Base-by-base conservation (phyloP, 805 yeast species). In the Yarrowia sp. region DNA sequence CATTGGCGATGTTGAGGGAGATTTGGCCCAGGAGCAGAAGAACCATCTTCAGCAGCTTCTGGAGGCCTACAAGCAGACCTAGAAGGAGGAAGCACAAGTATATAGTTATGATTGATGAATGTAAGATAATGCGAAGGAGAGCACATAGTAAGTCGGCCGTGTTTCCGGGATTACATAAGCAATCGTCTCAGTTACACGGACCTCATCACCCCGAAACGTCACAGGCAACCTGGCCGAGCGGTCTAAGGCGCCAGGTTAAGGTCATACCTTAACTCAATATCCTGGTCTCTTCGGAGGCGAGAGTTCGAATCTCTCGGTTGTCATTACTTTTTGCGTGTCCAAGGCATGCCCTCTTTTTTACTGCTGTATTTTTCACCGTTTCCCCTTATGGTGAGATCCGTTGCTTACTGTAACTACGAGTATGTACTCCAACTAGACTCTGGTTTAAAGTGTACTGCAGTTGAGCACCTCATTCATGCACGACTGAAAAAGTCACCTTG, bases 1-100 rank as follows among this genome's bases (percentile, higher is more conserved):
- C 40, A 77, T 89, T 44, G 72, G 76, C 61, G 82, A 83, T 70
- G 75, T 81, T 65, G 76, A 81, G 66, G 84, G 84, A 0, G 73
- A 69, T 44, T 73, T 82, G 17, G 86, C 85, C 0, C 77, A 73
- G 10, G 78, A 77, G 42, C 82, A 83, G 66, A 76, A 78, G 40
- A 76, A 74, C 30, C 87, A 85, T 73, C 83, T 84, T 74, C 76
- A 77, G 61, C 68, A 78, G 55, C 74, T 85, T 40, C 79, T 80
- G 0, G 79, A 80, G 33, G 87, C 86, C 0, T 84, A 80, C 71
- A 66, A 72, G 34, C 69, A 68, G 58, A 13, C 43, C 1, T 52
- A 36, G 36, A 14, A 33, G n/a, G 20, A n/a, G 13, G 6, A 30
- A 10, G 30, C n/a, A 24, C 34, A 46, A 34, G 58, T 52, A 52